Percentiles rank a stretch among this genome's conserved stretches.
phyloP scores from a whole-genome alignment of 202 grass and related monocot genomes.

The Schoenoplectus tabernaemontani region DNA sequence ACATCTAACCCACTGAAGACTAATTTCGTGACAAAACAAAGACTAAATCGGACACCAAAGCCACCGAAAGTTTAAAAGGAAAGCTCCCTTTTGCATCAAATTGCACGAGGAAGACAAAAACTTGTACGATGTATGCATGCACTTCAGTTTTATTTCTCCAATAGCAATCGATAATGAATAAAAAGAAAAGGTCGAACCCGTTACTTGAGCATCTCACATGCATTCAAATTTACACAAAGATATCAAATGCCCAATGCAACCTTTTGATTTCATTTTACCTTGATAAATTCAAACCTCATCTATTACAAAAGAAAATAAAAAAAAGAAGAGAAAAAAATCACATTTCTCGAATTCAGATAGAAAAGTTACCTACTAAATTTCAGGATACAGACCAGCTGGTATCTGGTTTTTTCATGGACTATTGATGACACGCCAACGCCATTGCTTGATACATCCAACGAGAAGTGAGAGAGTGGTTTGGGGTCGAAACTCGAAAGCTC shows the following conservation, averaged over 20 bases:
- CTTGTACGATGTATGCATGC: no score
- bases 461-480: background rate
- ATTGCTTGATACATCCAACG: constrained; percentile 15
- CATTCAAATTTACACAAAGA: constrained; percentile 9
- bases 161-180: background rate
- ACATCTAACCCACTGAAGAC: background rate
- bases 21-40: background rate
- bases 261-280: background rate
- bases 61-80: constrained; percentile 11
- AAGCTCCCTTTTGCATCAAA: background rate
- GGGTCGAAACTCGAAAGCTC: background rate
- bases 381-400: background rate
- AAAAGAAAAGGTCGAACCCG: background rate
- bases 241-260: no score
- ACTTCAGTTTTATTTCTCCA: no score
- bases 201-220: background rate
- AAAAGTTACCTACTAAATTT: background rate
- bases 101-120: background rate
- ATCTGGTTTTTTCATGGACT: background rate
- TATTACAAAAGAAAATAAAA: background rate
- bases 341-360: background rate
- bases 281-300: constrained; percentile 6
- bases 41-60: background rate
- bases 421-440: background rate
- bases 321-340: background rate